phyloP scores from a whole-genome alignment of 1,139 yeast genomes.

The Debaryomycetaceae sp. region DNA sequence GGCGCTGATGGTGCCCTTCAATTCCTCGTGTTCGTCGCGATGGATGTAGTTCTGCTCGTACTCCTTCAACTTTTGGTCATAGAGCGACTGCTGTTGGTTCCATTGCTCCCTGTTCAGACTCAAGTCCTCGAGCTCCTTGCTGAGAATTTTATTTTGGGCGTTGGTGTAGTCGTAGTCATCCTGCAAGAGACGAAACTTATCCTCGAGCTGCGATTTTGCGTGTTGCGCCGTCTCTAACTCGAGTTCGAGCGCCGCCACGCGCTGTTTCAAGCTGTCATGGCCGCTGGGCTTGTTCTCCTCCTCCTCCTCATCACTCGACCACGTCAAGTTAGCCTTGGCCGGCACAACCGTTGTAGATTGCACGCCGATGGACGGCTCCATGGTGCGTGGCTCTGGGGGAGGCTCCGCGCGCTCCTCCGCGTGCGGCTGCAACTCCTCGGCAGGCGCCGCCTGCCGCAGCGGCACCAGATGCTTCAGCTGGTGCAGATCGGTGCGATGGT shows the following conservation, averaged over 20 bases:
- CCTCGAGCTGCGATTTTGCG: constrained; percentile 17
- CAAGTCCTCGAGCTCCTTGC: constrained; percentile 20
- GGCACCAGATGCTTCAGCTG: constrained; percentile 2
- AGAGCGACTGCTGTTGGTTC: constrained; percentile 5
- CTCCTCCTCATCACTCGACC: constrained; percentile 80
- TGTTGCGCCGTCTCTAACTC: constrained; percentile 13
- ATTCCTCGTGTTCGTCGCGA: constrained; percentile 20
- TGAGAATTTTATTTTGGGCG: constrained; percentile 20
- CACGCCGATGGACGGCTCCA: constrained; percentile 27
- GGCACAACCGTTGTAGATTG: constrained; percentile 71
- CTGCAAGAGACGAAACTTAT: constrained; percentile 18
- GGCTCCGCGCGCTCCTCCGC: background rate
- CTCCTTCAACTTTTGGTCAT: constrained; percentile 5
- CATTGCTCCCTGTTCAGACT: constrained; percentile 13
- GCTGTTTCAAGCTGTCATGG: constrained; percentile 3
- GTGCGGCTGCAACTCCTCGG: background rate
- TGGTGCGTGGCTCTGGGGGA: background rate
- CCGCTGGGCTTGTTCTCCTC: constrained; percentile 22
- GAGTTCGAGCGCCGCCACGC: constrained; percentile 6
- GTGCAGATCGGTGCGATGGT: constrained; percentile 1
- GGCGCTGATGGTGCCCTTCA: constrained; percentile 31
- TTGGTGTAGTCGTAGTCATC: constrained; percentile 20
- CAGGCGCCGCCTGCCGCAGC: constrained; percentile 1
- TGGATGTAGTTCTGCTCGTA: constrained; percentile 1
- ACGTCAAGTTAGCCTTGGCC: constrained; percentile 69